Evolutionary conservation across 2,329 filamentous ascomycete species (phyloP), one percentile per base, ranked within the genome.

Genomic region (Mollisiaceae sp.): DNA sequence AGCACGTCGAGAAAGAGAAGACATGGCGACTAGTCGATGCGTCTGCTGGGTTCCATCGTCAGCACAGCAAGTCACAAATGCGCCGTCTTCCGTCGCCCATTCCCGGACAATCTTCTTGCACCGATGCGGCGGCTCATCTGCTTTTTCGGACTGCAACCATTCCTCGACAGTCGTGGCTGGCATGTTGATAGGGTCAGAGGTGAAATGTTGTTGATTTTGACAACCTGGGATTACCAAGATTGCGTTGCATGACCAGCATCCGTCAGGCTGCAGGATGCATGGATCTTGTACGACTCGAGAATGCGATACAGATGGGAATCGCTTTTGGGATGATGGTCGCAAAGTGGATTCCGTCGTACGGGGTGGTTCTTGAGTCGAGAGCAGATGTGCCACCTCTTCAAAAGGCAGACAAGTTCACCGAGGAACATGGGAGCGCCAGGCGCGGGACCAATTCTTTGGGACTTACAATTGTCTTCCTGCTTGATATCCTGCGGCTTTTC

Each of bases 1-100:
- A 74, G 91, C 91, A 81, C 91, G 90, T 80, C 91, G 90, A 78
- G 90, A 92, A 75, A 93, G 85, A 68, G 89, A 91, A 82, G 91
- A 91, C 91, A 93, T 94, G 73, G 76, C 71, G 66, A 74, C 68
- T 71, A 76, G 69, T 70, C 64, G 60, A 71, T 76, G 74, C 35
- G 71, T 75, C 73, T 76, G 74, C 70, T 72, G 65, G 50, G 65
- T 74, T 71, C 70, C 70, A 74, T 77, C 67, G 73, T 80, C 71
- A 80, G 78, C 75, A 75, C 71, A 69, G 68, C 72, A 77, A 64
- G 71, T 77, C 59, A 77, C 68, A 72, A 72, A 76, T 75, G 72
- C 72, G 68, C 72, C 73, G 47, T 73, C 67, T 43, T 72, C 71
- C 63, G 71, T 72, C 52, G 69, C 69, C 72, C 74, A 75, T 75